Conservation (phyloP, 148 eudicot species). For the Heliosperma pusillum region DNA sequence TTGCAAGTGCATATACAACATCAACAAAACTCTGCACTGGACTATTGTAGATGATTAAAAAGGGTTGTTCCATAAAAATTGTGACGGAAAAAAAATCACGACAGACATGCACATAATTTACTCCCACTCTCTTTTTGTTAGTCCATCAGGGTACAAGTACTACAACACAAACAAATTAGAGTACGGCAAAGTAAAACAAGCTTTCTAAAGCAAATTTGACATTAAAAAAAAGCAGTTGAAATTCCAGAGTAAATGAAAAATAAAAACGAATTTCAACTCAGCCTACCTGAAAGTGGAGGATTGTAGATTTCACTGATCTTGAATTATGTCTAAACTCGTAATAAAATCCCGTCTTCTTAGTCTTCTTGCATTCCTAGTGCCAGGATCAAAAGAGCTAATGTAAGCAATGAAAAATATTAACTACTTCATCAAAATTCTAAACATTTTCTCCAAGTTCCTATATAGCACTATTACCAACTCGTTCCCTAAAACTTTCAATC, state of each 20-base stretch:
- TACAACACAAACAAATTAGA: neutral
- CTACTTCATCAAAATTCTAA: no score
- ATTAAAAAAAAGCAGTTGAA: neutral
- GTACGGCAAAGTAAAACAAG: neutral
- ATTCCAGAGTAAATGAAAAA: neutral
- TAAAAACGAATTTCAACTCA: neutral
- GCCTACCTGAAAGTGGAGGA: constrained; percentile 81
- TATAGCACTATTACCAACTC: no score
- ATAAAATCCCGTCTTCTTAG: constrained; percentile 48
- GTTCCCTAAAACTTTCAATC: no score
- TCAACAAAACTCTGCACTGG: neutral
- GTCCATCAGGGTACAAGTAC: neutral
- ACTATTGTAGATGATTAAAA: neutral
- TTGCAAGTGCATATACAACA: neutral
- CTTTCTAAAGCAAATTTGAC: neutral
- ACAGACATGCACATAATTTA: neutral
- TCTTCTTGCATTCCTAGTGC: constrained; percentile 54
- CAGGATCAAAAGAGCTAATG: neutral
- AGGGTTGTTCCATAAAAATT: neutral
- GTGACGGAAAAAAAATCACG: constrained; percentile 1
- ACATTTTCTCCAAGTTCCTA: no score
- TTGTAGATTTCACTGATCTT: constrained; percentile 77
- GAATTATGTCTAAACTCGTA: constrained; percentile 74
- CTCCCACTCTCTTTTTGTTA: neutral
- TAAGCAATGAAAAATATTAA: neutral